A percentile compares a stretch with the other conserved stretches of the same genome.
These are phyloP conservation scores for Xylaria nigripes DNA, from an alignment of 495 filamentous ascomycete genomes.

Conservation along the genomic window DNA sequence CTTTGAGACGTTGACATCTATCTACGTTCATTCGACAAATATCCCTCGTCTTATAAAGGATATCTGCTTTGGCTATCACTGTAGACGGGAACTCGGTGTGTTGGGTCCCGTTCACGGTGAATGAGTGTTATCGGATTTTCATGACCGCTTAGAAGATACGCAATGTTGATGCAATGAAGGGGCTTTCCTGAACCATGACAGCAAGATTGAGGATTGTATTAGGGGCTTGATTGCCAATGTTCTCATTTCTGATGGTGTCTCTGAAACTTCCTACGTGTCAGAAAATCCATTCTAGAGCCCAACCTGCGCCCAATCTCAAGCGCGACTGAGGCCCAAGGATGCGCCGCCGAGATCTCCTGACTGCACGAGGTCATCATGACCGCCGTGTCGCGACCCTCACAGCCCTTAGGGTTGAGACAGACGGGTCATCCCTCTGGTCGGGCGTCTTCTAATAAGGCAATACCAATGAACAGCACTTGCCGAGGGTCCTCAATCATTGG, in stretches of 20 bases:
- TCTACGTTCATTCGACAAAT: background rate
- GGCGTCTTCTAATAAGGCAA: background rate
- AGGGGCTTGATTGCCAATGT: background rate
- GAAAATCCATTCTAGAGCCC: background rate
- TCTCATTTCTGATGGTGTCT: background rate
- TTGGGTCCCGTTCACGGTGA: background rate
- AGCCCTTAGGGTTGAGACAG: background rate
- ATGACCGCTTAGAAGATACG: background rate
- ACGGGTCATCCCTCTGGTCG: background rate
- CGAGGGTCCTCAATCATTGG: too few species aligned
- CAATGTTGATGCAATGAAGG: background rate
- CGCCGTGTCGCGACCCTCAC: background rate
- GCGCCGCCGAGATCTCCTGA: background rate
- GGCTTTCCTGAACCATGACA: background rate
- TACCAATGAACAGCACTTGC: background rate
- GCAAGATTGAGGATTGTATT: background rate
- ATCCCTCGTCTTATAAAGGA: background rate
- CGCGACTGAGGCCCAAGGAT: background rate
- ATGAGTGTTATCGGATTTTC: background rate
- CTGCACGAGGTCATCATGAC: background rate
- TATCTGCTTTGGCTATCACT: too few species aligned
- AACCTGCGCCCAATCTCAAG: background rate
- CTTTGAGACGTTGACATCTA: background rate
- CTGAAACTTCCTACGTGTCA: background rate
- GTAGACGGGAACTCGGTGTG: background rate